Evolutionary conservation across 1,284 basidiomycete genomes (phyloP), one percentile per base, ranked within the genome.

Genomic region (Mycena citricolor): DNA sequence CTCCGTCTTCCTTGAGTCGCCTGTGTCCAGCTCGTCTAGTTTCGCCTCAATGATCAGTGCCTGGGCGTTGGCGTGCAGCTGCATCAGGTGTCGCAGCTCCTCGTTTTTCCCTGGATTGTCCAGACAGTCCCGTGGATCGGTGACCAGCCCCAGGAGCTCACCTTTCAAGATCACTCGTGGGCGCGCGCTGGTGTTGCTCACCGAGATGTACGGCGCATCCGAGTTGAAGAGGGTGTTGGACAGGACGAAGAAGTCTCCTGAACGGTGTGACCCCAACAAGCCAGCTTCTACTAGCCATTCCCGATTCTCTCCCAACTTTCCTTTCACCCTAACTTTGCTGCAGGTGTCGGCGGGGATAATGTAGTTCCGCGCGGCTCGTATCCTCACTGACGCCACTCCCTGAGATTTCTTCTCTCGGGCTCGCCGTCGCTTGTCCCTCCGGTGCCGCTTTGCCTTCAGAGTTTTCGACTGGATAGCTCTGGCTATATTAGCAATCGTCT

Each of bases 101-200:
- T 6, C 6, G 31, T 7, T n/a, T 32, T n/a, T 7, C 14, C 14
- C 7, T n/a, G 7, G 31, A 8, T 8, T n/a, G n/a, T 32, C 31
- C 31, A 8, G 6, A 19, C 8, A n/a, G 6, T 8, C 2, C 0
- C 13, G 14, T 1, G 39, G 44, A 22, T 46, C 38, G 2, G 21
- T 4, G 2, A 43, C 31, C 3, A 25, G 17, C 1, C 47, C 51
- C 1, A 53, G 34, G 0, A 48, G 34, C 2, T 54, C 51, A 1
- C 51, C 48, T 14, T 17, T 17, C 1, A 35, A 25, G 2, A 49
- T 37, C 19, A 39, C 42, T 35, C 39, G 30, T 1, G 53, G 53
- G 1, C 33, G 24, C 2, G 47, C 19, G 5, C 38, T 29, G 11
- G 51, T 32, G 21, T 55, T 55, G 12, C 51, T 51, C 2, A 55